Evolutionary conservation across 495 filamentous ascomycete species (phyloP).

Genomic region (Aspergillus bertholletiae): DNA sequence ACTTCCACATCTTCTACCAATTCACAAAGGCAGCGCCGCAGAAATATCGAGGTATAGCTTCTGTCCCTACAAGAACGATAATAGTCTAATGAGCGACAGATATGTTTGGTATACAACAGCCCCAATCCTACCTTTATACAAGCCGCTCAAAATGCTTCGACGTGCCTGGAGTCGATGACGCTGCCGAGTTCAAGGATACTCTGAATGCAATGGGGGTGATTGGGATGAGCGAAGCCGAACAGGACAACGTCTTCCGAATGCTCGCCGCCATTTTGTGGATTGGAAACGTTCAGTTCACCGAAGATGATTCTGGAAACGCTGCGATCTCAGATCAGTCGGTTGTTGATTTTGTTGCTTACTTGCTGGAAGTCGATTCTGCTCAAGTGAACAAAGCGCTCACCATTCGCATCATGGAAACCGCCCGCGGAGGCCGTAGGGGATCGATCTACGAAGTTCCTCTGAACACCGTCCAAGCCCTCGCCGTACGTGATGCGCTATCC

Average conservation of each 20-base stretch:
- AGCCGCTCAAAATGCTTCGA: slow-evolving; percentile 91
- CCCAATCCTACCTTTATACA: slow-evolving; percentile 93
- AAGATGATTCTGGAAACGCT: slow-evolving; percentile 88
- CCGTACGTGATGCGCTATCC: slow-evolving; percentile 89
- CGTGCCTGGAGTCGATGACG: slow-evolving; percentile 89
- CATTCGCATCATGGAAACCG: slow-evolving; percentile 83
- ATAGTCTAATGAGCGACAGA: slow-evolving; percentile 39
- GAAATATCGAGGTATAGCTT: slow-evolving; percentile 63
- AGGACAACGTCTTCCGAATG: slow-evolving; percentile 97
- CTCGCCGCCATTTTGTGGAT: slow-evolving; percentile 90
- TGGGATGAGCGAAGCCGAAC: slow-evolving; percentile 81
- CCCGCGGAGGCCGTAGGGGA: slow-evolving; percentile 73
- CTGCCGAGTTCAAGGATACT: slow-evolving; percentile 87
- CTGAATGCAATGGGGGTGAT: slow-evolving; percentile 92
- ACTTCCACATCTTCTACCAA: slow-evolving; percentile 99
- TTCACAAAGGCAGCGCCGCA: slow-evolving; percentile 91
- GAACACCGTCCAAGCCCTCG: slow-evolving; percentile 83
- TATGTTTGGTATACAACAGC: slow-evolving; percentile 82
- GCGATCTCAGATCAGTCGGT: slow-evolving; percentile 81
- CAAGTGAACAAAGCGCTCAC: slow-evolving; percentile 87
- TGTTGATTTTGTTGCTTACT: slow-evolving; percentile 88
- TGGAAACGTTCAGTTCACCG: slow-evolving; percentile 84
- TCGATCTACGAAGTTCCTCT: slow-evolving; percentile 89
- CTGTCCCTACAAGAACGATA: background rate
- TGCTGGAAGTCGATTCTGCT: slow-evolving; percentile 80